Percentiles rank a stretch among this genome's conserved stretches.
phyloP scores from a whole-genome alignment of 208 protist genomes.

The Leishmania major region DNA sequence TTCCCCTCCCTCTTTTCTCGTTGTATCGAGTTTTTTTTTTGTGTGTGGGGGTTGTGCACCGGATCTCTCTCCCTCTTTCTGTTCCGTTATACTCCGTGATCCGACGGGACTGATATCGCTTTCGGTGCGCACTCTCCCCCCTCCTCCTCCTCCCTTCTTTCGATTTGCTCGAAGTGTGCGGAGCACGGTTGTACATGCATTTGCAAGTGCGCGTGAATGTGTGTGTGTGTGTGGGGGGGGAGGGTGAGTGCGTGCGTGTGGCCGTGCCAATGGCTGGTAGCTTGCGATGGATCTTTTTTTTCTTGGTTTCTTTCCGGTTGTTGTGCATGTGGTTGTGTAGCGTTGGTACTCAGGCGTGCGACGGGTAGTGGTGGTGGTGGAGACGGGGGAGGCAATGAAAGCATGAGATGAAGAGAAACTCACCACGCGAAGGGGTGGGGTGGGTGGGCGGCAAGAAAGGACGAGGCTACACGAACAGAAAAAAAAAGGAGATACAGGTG shows the following conservation, averaged over 20 bases:
- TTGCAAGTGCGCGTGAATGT: background rate
- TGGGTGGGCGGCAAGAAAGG: background rate
- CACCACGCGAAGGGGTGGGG: background rate
- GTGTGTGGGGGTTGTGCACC: background rate
- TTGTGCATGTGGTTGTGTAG: background rate
- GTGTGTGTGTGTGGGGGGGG: too few relatives aligned
- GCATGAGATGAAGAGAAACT: background rate
- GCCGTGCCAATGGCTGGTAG: background rate
- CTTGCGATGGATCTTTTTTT: background rate
- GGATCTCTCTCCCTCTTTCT: background rate
- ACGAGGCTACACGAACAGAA: background rate
- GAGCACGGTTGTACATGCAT: background rate
- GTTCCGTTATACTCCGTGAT: constrained; percentile 6
- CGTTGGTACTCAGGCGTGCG: background rate
- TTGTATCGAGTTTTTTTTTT: background rate
- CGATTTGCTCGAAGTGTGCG: background rate
- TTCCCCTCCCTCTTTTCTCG: background rate
- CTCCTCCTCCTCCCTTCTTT: background rate
- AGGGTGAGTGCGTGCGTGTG: background rate
- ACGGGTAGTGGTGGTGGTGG: background rate
- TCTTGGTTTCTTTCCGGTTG: background rate
- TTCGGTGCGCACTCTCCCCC: background rate
- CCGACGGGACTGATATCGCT: background rate
- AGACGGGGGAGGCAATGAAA: background rate
- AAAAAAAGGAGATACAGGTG: background rate